A percentile compares a stretch with the other conserved stretches of the same genome.
Conservation (phyloP, 2,329 filamentous ascomycete genomes). For the Ceratocystis papillata region DNA sequence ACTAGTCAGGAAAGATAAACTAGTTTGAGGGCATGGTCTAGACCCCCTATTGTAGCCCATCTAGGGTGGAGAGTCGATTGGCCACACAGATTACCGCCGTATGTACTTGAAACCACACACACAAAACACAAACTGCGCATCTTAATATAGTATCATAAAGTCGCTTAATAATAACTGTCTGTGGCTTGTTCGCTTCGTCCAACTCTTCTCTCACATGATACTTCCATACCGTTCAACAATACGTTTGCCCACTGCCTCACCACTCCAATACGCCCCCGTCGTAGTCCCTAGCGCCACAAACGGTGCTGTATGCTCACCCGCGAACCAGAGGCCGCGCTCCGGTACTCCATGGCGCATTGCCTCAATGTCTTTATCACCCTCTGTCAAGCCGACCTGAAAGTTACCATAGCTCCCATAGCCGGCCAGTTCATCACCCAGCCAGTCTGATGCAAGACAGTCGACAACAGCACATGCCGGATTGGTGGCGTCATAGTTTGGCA, state of each 20-base stretch:
- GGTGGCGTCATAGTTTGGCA: slow-evolving; percentile 53
- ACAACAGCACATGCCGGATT: slow-evolving; percentile 50
- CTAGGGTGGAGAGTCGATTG: no score
- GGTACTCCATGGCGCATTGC: slow-evolving; percentile 52
- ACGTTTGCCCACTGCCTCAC: slow-evolving; percentile 61
- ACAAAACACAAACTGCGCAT: slow-evolving; percentile 12
- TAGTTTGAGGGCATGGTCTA: no score
- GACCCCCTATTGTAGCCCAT: no score
- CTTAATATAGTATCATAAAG: slow-evolving; percentile 4
- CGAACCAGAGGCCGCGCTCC: slow-evolving; percentile 66
- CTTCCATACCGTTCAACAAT: slow-evolving; percentile 45
- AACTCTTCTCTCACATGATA: not conserved
- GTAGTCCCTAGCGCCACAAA: slow-evolving; percentile 82
- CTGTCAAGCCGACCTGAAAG: slow-evolving; percentile 63
- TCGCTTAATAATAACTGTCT: not conserved
- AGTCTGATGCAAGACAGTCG: slow-evolving; percentile 58
- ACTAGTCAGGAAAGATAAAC: no score
- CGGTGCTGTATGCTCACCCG: slow-evolving; percentile 81
- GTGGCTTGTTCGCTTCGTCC: not conserved
- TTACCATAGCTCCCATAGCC: slow-evolving; percentile 78
- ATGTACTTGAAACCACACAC: not conserved
- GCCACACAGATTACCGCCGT: no score
- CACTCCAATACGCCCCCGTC: slow-evolving; percentile 87
- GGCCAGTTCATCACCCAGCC: slow-evolving; percentile 67
- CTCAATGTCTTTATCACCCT: slow-evolving; percentile 62